These are phyloP conservation scores for Colletotrichum sidae DNA, from an alignment of 2,329 filamentous ascomycete species.

Conservation along the genomic window DNA sequence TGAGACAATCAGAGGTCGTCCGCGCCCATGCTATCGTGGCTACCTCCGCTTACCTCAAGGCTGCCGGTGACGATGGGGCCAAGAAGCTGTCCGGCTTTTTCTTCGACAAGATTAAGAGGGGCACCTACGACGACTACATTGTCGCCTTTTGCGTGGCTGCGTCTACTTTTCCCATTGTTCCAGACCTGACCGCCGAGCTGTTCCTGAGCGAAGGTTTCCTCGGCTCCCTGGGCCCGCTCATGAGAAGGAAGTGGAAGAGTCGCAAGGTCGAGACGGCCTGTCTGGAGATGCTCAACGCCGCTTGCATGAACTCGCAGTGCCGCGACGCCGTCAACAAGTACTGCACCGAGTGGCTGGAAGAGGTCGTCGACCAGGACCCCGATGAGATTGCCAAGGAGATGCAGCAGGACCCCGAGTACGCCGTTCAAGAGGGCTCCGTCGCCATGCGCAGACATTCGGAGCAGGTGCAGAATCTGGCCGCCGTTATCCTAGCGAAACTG, in stretches of 20 bases:
- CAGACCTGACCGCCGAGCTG: conserved; percentile 78
- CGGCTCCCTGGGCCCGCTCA: conserved; percentile 78
- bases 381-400: conserved; percentile 64
- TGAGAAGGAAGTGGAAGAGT: conserved; percentile 85
- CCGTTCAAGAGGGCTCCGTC: conserved; percentile 70
- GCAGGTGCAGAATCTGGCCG: conserved; percentile 73
- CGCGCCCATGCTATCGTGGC: conserved; percentile 86
- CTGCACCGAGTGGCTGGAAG: conserved; percentile 87
- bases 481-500: conserved; percentile 81
- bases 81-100: conserved; percentile 81
- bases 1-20: conserved; percentile 79
- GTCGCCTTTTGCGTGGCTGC: conserved; percentile 94
- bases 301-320: conserved; percentile 86
- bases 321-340: conserved; percentile 87
- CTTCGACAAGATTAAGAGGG: conserved; percentile 75
- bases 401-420: conserved; percentile 65
- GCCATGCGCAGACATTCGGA: conserved; percentile 71
- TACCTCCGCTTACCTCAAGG: conserved; percentile 85
- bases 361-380: conserved; percentile 80
- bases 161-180: conserved; percentile 86
- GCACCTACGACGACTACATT: conserved; percentile 88
- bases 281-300: conserved; percentile 89
- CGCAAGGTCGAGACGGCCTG: conserved; percentile 87
- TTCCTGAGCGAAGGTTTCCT: conserved; percentile 93
- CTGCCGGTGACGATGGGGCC: conserved; percentile 77